These are phyloP conservation scores for Phytophthora sp. DNA, from an alignment of 352 stramenopile genomes.

Conservation along the genomic window DNA sequence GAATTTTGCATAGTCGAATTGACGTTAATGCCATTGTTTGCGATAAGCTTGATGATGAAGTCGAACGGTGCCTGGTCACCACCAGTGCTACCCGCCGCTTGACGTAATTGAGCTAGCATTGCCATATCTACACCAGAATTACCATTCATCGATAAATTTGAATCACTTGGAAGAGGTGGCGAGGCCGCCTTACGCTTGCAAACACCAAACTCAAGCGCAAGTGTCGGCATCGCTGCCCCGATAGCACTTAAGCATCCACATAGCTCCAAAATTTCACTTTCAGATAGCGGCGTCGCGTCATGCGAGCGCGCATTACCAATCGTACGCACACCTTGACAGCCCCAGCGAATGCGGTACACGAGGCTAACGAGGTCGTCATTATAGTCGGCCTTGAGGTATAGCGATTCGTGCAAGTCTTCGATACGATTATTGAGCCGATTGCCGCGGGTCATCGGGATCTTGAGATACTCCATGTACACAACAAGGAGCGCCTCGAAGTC, in stretches of 20 bases:
- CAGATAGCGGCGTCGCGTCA: conserved; percentile 24
- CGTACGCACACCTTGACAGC: conserved; percentile 28
- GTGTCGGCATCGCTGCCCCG: conserved; percentile 30
- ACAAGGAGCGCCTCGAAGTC: conserved; percentile 35
- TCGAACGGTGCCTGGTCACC: conserved; percentile 32
- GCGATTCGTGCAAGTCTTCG: conserved; percentile 35
- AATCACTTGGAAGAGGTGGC: conserved; percentile 11
- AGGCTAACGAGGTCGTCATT: conserved; percentile 36
- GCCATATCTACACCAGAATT: conserved; percentile 26
- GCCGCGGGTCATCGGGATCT: conserved; percentile 26
- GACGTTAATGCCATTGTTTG: conserved; percentile 32
- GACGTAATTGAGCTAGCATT: conserved; percentile 26
- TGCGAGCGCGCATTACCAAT: conserved; percentile 36
- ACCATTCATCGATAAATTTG: conserved; percentile 16
- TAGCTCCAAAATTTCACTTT: conserved; percentile 36
- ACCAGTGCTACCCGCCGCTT: conserved; percentile 12
- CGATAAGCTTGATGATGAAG: conserved; percentile 36
- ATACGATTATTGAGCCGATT: conserved; percentile 34
- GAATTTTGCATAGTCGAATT: conserved; percentile 15
- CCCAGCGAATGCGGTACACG: conserved; percentile 37
- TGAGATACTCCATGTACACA: conserved; percentile 35
- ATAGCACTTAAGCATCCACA: conserved; percentile 41
- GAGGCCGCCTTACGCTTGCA: conserved; percentile 11
- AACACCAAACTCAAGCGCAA: conserved; percentile 31
- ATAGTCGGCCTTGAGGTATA: conserved; percentile 22